phyloP scores from a whole-genome alignment of 2,329 filamentous ascomycete genomes.

The Aspergillus floridensis region DNA sequence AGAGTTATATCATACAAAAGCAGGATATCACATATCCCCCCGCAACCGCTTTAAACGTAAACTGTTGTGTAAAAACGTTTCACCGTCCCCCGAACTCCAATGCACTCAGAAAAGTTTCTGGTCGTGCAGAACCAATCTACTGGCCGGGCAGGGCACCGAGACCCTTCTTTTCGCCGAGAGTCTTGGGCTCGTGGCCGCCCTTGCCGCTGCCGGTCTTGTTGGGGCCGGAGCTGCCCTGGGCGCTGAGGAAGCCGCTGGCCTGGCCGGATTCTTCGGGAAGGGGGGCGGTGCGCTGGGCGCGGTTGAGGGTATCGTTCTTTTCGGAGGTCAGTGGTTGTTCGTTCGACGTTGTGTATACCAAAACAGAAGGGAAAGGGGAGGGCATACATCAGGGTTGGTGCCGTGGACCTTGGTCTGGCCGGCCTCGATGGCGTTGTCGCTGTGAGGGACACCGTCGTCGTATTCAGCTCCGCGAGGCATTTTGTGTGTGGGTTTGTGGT shows the following conservation, averaged over 20 bases:
- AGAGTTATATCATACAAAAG: not conserved
- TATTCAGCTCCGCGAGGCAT: conserved; percentile 44
- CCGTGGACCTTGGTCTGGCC: conserved; percentile 37
- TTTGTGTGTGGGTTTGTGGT: conserved; percentile 14
- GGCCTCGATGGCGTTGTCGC: conserved; percentile 40
- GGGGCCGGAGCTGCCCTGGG: conserved; percentile 24
- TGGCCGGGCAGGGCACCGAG: conserved; percentile 16
- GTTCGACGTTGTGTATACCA: not conserved
- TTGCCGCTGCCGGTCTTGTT: conserved; percentile 33
- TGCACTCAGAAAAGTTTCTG: not conserved
- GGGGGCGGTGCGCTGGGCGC: conserved; percentile 32
- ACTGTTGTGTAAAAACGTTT: not conserved
- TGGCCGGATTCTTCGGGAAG: conserved; percentile 34
- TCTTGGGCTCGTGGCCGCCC: conserved; percentile 37
- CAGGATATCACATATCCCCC: not conserved
- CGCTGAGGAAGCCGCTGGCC: conserved; percentile 26
- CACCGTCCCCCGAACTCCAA: not conserved
- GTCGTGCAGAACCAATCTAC: not conserved
- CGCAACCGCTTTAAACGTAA: not conserved
- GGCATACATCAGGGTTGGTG: conserved; percentile 30
- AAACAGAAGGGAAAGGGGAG: not conserved
- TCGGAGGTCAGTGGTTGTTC: conserved; percentile 6
- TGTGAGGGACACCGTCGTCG: conserved; percentile 38
- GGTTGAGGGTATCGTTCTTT: conserved; percentile 32
- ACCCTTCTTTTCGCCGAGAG: conserved; percentile 37